Conservation (phyloP, 176 grass and related monocot species). For the Avena atlantica region DNA sequence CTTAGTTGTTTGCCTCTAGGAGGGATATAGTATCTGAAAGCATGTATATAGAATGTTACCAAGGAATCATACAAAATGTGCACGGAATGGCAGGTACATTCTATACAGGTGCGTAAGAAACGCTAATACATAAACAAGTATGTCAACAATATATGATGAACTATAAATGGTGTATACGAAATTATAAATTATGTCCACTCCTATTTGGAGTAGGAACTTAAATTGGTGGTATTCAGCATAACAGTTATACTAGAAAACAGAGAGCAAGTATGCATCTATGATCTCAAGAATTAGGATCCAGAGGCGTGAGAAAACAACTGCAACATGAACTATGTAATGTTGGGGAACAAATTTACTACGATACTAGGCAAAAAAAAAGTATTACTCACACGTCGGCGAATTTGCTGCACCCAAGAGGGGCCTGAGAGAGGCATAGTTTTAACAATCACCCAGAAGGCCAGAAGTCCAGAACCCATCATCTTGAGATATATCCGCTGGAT, state of each 20-base stretch:
- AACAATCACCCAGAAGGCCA: too few species aligned
- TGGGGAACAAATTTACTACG: background rate
- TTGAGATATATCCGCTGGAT: too few species aligned
- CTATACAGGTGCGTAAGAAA: background rate
- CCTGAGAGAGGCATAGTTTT: slow-evolving; percentile 55
- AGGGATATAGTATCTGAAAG: slow-evolving; percentile 59
- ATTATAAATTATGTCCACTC: background rate
- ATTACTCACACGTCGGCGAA: slow-evolving; percentile 71
- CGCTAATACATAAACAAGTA: background rate
- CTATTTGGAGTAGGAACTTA: slow-evolving; percentile 2
- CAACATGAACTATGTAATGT: background rate
- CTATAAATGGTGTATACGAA: background rate
- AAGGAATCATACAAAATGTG: background rate
- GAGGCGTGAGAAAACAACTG: background rate
- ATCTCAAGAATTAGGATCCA: background rate
- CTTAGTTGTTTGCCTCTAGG: slow-evolving; percentile 37
- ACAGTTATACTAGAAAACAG: background rate
- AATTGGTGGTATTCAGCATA: background rate
- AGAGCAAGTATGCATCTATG: background rate
- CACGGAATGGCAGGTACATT: background rate
- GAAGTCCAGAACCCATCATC: too few species aligned
- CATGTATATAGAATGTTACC: background rate
- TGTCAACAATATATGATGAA: background rate
- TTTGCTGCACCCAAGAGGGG: slow-evolving; percentile 60
- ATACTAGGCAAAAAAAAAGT: slow-evolving; percentile 17